Base-by-base conservation (phyloP, 768 basidiomycete species). In the Tylopilus sp. region DNA sequence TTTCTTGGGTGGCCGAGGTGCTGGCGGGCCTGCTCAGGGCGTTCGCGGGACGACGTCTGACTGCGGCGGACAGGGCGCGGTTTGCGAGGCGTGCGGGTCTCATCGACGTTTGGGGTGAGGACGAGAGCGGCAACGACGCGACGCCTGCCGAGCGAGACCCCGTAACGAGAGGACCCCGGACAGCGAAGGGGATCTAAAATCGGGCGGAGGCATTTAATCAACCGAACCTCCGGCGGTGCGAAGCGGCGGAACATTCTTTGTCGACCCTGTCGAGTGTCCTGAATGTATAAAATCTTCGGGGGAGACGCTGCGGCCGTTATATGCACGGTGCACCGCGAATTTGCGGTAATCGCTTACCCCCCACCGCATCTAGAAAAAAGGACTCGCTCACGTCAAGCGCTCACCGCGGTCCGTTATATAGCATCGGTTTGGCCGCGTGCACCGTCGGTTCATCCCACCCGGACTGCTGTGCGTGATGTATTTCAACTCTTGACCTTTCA, bases 1-100 rank as follows among this genome's bases (percentile, higher is more conserved):
- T 69, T 56, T 82, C 73, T 55, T 45, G 63, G 7, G 54, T 30
- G 26, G 63, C 49, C 1, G 62, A 48, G 16, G 56, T 58, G 31
- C 63, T 61, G 14, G 59, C 59, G 5, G 56, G 24, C 41, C 61
- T 61, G 14, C 7, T 25, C 53, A n/a, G n/a, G n/a, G n/a, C n/a
- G n/a, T n/a, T n/a, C n/a, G n/a, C n/a, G n/a, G n/a, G n/a, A n/a
- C 33, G 41, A 2, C 46, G 55, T 50, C 50, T 53, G 22, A 51
- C 17, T 13, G 33, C 42, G 31, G 55, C 43, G 17, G 52, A 24
- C 30, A 63, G 36, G 13, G 50, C 46, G 46, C 60, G 34, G 31
- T 33, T 59, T 25, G 60, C n/a, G 37, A 63, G 53, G 54, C 59
- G 63, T 25, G 56, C 24, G n/a, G 48, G 13, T 41, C 45, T 47